Conservation (phyloP, 108 stramenopile species). For the Skeletonema marinoi region DNA sequence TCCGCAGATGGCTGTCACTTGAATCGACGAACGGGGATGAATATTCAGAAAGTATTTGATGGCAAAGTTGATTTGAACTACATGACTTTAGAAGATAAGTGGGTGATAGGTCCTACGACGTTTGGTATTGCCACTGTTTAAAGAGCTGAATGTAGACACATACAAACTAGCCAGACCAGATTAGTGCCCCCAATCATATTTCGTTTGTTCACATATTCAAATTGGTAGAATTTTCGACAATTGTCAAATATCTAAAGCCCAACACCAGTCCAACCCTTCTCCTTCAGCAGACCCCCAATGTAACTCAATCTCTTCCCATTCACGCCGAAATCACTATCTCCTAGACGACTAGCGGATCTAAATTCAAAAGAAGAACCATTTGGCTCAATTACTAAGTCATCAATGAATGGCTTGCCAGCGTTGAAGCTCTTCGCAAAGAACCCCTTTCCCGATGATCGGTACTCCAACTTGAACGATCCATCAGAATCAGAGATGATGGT, state of each 20-base stretch:
- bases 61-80: slow-evolving; percentile 35
- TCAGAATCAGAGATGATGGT: slow-evolving; percentile 57
- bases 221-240: too few relatives aligned
- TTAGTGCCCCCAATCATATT: neutral
- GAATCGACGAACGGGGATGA: slow-evolving; percentile 66
- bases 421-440: slow-evolving; percentile 87
- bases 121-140: slow-evolving; percentile 45
- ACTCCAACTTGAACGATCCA: slow-evolving; percentile 66
- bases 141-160: neutral
- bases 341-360: slow-evolving; percentile 68
- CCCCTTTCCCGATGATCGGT: slow-evolving; percentile 71
- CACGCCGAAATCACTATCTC: slow-evolving; percentile 86
- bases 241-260: neutral
- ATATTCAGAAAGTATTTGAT: slow-evolving; percentile 42
- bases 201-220: too few relatives aligned
- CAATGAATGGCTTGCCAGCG: slow-evolving; percentile 85
- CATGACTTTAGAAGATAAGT: slow-evolving; percentile 17
- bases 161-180: neutral
- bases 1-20: slow-evolving; percentile 87
- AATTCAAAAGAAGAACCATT: slow-evolving; percentile 61
- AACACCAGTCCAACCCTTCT: slow-evolving; percentile 56
- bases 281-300: slow-evolving; percentile 44
- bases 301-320: slow-evolving; percentile 71
- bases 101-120: slow-evolving; percentile 41
- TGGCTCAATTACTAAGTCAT: slow-evolving; percentile 73